phyloP scores from a whole-genome alignment of 495 filamentous ascomycete genomes.

The Penicillium samsonianum region DNA sequence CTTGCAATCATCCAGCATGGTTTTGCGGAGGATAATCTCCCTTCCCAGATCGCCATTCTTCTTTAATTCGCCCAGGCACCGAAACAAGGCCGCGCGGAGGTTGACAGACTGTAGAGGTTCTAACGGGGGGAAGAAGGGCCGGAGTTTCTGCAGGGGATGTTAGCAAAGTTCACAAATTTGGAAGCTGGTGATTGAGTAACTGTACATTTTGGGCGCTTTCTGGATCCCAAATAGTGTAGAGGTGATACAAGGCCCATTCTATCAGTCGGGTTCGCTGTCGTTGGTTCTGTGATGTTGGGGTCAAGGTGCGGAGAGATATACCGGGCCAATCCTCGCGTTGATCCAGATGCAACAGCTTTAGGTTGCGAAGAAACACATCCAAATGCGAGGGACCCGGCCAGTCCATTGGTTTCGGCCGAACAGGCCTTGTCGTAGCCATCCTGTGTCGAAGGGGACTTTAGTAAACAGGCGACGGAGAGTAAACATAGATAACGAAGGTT shows the following conservation, averaged over 20 bases:
- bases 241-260: slow-evolving; percentile 82
- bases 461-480: slow-evolving; percentile 20
- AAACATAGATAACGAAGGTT: slow-evolving; percentile 34
- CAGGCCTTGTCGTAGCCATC: slow-evolving; percentile 38
- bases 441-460: slow-evolving; percentile 19
- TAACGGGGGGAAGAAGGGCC: slow-evolving; percentile 83
- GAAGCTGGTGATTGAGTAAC: not conserved
- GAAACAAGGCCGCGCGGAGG: slow-evolving; percentile 80
- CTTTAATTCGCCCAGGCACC: slow-evolving; percentile 75
- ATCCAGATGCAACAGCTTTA: slow-evolving; percentile 78
- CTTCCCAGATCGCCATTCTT: slow-evolving; percentile 79
- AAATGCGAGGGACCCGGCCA: slow-evolving; percentile 54
- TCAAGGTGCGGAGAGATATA: slow-evolving; percentile 64
- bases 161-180: slow-evolving; percentile 1
- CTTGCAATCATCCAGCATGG: slow-evolving; percentile 90
- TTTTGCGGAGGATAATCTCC: slow-evolving; percentile 77
- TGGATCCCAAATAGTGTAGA: slow-evolving; percentile 81
- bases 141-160: slow-evolving; percentile 63
- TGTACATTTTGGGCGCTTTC: slow-evolving; percentile 68
- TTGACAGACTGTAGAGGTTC: slow-evolving; percentile 87
- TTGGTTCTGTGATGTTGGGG: slow-evolving; percentile 68
- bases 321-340: slow-evolving; percentile 73
- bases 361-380: slow-evolving; percentile 74
- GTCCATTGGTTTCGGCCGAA: slow-evolving; percentile 37
- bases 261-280: slow-evolving; percentile 74